Conservation (phyloP, 345 rosid species). For the Populus euphratica region DNA sequence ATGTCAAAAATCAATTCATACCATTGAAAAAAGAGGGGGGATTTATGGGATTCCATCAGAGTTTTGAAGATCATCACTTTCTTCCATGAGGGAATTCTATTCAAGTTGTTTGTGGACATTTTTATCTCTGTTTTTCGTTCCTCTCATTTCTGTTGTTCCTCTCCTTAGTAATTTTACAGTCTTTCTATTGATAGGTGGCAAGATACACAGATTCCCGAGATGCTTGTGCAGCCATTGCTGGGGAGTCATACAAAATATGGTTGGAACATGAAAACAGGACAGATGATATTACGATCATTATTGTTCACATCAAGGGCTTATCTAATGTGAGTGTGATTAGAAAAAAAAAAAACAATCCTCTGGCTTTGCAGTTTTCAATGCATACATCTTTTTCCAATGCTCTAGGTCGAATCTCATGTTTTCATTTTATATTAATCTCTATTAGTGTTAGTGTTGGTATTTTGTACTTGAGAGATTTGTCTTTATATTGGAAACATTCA, state of each 20-base stretch:
- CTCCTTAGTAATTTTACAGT: not conserved
- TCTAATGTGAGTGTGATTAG: constrained; percentile 42
- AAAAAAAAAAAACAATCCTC: not conserved
- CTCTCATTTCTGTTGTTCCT: not conserved
- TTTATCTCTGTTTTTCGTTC: not conserved
- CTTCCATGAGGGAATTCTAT: not conserved
- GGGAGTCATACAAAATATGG: constrained; percentile 91
- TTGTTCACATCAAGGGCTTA: constrained; percentile 74
- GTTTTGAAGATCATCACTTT: not conserved
- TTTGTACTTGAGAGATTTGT: not conserved
- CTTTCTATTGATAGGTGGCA: constrained; percentile 50
- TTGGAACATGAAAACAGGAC: constrained; percentile 83
- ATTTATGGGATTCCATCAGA: not conserved
- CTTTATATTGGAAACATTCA: not conserved
- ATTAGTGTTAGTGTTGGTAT: not conserved
- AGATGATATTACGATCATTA: constrained; percentile 92
- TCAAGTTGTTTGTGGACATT: not conserved
- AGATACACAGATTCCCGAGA: constrained; percentile 74
- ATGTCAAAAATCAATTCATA: not conserved
- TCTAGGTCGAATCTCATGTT: not conserved
- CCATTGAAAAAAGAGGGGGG: not conserved
- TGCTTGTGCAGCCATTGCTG: constrained; percentile 88
- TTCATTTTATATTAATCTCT: not conserved
- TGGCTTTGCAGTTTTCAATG: constrained; percentile 3
- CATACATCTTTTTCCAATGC: not conserved